phyloP scores from a whole-genome alignment of 1,139 yeast genomes.

The Zygotorulaspora mrakii region DNA sequence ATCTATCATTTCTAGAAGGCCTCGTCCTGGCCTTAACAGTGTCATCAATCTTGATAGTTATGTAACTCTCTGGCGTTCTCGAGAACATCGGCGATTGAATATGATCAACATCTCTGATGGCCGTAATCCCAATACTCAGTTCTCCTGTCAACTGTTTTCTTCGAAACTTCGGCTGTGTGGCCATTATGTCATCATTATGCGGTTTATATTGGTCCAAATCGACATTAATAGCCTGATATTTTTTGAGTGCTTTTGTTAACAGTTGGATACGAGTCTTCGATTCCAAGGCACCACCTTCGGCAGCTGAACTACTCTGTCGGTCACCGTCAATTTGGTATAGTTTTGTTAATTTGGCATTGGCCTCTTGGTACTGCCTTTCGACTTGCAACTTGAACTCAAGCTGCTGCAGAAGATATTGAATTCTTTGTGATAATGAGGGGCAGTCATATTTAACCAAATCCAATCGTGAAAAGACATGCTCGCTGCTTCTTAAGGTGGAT shows the following conservation, averaged over 20 bases:
- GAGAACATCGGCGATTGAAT: constrained; percentile 76
- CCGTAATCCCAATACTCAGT: constrained; percentile 63
- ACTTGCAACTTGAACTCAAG: constrained; percentile 89
- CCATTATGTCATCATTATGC: constrained; percentile 58
- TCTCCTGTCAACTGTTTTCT: constrained; percentile 83
- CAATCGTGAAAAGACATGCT: constrained; percentile 48
- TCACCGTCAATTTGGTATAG: constrained; percentile 91
- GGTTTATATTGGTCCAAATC: constrained; percentile 41
- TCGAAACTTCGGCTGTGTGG: constrained; percentile 59
- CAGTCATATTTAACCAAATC: constrained; percentile 90
- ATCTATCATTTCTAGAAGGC: constrained; percentile 70
- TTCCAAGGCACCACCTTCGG: constrained; percentile 81
- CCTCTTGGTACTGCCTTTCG: constrained; percentile 88
- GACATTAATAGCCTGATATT: constrained; percentile 86
- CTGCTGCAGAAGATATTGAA: constrained; percentile 92
- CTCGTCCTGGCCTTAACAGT: constrained; percentile 74
- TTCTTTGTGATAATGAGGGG: constrained; percentile 91
- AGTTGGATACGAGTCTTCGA: constrained; percentile 82
- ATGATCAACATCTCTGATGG: constrained; percentile 88
- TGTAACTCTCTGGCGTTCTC: constrained; percentile 74
- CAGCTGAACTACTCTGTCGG: constrained; percentile 76
- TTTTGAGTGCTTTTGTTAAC: constrained; percentile 74
- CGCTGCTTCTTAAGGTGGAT: constrained; percentile 34
- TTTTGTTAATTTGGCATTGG: constrained; percentile 82
- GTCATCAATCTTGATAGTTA: constrained; percentile 81